These are phyloP conservation scores for Candida caryicola DNA, from an alignment of 805 yeast species.

Conservation along the genomic window DNA sequence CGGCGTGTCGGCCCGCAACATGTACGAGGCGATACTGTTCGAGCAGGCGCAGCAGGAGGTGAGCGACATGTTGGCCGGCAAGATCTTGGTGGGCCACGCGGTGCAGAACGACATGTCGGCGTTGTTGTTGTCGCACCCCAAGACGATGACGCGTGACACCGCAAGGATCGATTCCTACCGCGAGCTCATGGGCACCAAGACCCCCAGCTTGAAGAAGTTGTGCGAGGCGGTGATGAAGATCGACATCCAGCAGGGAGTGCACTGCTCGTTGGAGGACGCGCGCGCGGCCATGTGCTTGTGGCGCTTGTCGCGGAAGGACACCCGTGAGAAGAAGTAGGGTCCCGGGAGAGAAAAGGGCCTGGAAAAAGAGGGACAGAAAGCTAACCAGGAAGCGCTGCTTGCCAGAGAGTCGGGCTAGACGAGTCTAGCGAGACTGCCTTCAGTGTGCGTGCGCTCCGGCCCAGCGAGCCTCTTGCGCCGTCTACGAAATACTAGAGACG, in stretches of 20 bases:
- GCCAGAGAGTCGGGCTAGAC: too few relatives aligned
- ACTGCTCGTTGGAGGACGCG: slow-evolving; percentile 90
- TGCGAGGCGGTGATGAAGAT: slow-evolving; percentile 52
- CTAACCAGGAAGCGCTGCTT: too few relatives aligned
- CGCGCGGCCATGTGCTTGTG: slow-evolving; percentile 83
- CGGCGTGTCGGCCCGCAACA: slow-evolving; percentile 71
- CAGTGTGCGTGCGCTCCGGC: too few relatives aligned
- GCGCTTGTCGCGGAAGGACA: slow-evolving; percentile 40
- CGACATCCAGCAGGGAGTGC: slow-evolving; percentile 71
- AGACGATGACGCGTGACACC: slow-evolving; percentile 66
- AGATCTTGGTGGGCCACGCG: slow-evolving; percentile 81
- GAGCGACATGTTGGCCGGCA: slow-evolving; percentile 49
- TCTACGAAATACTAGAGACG: too few relatives aligned
- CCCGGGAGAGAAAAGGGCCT: slow-evolving; percentile 60
- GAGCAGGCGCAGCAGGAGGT: slow-evolving; percentile 62
- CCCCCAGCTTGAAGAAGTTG: slow-evolving; percentile 71
- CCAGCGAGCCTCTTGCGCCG: too few relatives aligned
- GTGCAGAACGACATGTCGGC: slow-evolving; percentile 74
- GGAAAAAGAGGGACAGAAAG: too few relatives aligned
- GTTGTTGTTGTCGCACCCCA: slow-evolving; percentile 66
- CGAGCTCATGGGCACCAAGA: slow-evolving; percentile 58
- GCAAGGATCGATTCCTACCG: slow-evolving; percentile 59
- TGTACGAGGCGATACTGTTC: slow-evolving; percentile 66
- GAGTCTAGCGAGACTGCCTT: too few relatives aligned
- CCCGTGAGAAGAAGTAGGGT: too few relatives aligned